Conservation (phyloP, 2,329 filamentous ascomycete genomes). For the Aspergillus arachidicola region DNA sequence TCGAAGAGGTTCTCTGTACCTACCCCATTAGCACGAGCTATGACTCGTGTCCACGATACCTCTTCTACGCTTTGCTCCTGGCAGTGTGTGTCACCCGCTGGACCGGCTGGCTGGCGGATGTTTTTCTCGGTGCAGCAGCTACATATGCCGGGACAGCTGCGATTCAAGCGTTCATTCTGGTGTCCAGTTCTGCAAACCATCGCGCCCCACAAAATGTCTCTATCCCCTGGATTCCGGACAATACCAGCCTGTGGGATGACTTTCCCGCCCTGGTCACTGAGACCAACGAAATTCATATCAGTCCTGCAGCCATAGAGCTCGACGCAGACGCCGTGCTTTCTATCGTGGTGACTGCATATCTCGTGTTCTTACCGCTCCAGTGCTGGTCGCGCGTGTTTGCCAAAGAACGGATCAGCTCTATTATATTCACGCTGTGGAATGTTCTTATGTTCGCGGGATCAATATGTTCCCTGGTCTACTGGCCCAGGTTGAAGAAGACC, state of each 20-base stretch:
- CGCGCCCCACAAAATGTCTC: constrained; percentile 20
- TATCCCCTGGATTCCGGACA: constrained; percentile 25
- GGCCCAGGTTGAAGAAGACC: constrained; percentile 17
- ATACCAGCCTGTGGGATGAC: constrained; percentile 15
- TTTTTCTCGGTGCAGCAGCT: constrained; percentile 36
- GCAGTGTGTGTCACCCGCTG: constrained; percentile 32
- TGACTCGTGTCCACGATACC: constrained; percentile 35
- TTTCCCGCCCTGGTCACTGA: constrained; percentile 29
- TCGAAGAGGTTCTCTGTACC: constrained; percentile 32
- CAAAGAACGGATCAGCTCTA: constrained; percentile 28
- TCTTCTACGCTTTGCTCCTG: constrained; percentile 35
- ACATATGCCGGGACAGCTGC: constrained; percentile 37
- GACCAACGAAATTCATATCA: constrained; percentile 20
- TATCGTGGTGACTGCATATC: constrained; percentile 37
- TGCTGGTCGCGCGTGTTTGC: constrained; percentile 35
- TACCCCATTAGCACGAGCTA: constrained; percentile 40
- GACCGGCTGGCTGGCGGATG: constrained; percentile 35
- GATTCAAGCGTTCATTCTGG: constrained; percentile 35
- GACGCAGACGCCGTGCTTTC: constrained; percentile 37
- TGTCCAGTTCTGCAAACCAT: constrained; percentile 20
- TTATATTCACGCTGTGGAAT: constrained; percentile 35
- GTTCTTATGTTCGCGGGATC: constrained; percentile 34
- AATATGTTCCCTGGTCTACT: constrained; percentile 32
- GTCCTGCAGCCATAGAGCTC: constrained; percentile 33
- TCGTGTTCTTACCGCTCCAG: constrained; percentile 37